Percentiles rank a stretch among this genome's conserved stretches.
Conservation (phyloP, 2,329 filamentous ascomycete species). For the Sphaerulina vaccinii region DNA sequence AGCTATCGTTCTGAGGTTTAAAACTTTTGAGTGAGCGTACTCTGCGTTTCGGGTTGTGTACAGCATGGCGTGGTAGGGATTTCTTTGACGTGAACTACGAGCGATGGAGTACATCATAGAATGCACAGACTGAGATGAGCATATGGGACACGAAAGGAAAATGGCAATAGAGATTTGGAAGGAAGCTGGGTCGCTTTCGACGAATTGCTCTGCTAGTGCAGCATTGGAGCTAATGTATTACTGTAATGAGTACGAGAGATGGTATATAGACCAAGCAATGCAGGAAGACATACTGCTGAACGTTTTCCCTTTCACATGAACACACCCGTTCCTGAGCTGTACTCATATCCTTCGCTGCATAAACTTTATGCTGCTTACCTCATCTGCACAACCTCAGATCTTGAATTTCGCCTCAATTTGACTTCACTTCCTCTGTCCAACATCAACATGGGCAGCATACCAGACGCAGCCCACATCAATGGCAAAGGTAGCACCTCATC, state of each 20-base stretch:
- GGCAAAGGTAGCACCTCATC: no score
- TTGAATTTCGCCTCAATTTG: no score
- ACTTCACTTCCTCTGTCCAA: no score
- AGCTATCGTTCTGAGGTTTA: background rate
- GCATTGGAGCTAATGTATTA: conserved; percentile 17
- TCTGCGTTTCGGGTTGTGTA: background rate
- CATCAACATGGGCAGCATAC: no score
- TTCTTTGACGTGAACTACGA: background rate
- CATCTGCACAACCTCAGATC: no score
- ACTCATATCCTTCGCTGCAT: no score
- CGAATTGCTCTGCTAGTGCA: conserved; percentile 29
- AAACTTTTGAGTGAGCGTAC: background rate
- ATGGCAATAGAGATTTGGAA: background rate
- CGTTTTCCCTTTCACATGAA: no score
- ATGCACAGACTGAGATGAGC: background rate
- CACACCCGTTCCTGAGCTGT: no score
- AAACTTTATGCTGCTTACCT: no score
- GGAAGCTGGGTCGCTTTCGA: background rate
- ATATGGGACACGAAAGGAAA: conserved; percentile 2
- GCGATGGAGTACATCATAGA: background rate
- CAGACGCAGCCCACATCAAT: no score
- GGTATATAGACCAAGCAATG: background rate
- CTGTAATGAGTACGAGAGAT: conserved; percentile 1
- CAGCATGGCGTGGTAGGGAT: background rate
- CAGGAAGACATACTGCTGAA: background rate